phyloP scores from a whole-genome alignment of 2,329 filamentous ascomycete genomes.

The Didymella pomorum region DNA sequence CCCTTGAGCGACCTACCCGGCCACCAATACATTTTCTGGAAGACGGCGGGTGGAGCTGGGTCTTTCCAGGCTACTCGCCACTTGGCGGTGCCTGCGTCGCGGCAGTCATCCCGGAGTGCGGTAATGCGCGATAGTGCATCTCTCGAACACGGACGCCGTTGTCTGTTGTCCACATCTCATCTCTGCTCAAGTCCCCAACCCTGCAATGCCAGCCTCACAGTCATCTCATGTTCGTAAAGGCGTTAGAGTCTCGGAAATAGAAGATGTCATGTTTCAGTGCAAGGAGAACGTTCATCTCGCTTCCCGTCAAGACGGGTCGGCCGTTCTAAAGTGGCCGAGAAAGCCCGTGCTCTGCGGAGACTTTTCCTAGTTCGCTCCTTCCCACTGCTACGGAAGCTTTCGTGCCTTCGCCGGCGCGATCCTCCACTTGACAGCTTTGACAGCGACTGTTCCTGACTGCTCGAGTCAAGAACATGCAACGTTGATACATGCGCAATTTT shows the following conservation, averaged over 20 bases:
- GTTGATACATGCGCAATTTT: background rate
- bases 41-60: conserved; percentile 4
- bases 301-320: conserved; percentile 12
- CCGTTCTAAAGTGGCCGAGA: background rate
- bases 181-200: background rate
- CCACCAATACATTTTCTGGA: conserved; percentile 3
- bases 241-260: background rate
- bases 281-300: conserved; percentile 5
- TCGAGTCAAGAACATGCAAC: background rate
- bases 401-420: background rate
- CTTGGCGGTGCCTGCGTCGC: conserved; percentile 9
- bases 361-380: conserved; percentile 12
- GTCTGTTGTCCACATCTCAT: background rate
- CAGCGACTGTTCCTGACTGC: conserved; percentile 4
- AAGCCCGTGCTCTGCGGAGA: conserved; percentile 7
- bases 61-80: conserved; percentile 3
- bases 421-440: conserved; percentile 7
- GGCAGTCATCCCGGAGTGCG: background rate
- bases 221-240: background rate
- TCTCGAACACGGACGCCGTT: background rate
- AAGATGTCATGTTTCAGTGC: background rate
- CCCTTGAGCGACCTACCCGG: conserved; percentile 3
- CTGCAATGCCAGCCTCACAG: background rate
- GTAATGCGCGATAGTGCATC: background rate
- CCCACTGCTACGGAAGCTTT: conserved; percentile 11